Base-by-base conservation (phyloP, 352 stramenopile species). In the Pythium pectinolyticum region DNA sequence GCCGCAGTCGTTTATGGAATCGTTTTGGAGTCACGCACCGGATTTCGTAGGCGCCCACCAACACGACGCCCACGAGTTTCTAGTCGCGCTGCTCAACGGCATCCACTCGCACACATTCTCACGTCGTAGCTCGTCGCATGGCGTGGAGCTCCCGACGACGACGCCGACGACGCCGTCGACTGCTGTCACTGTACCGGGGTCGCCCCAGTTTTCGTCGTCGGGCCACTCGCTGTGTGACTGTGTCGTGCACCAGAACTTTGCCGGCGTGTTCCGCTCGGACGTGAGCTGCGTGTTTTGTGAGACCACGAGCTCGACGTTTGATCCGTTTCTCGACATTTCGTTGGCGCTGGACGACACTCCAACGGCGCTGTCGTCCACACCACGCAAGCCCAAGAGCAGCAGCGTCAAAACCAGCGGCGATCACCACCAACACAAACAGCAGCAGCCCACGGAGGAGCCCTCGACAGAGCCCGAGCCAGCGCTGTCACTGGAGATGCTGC, bases 1-100 rank as follows among this genome's bases (percentile, higher is more conserved):
- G 19, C 75, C 80, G 1, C 79, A 89, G 62, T 76, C 74, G 22
- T 72, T 91, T 11, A 57, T 90, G 24, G 81, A 89, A 55, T 73
- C 75, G 11, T 75, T 86, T 57, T 90, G 75, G 80, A 68, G 58
- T 28, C 78, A 77, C n/a, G 74, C 78, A 25, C 73, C 70, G 5
- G 76, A 70, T 14, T 86, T 89, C 46, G 73, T 87, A 30, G 70
- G 79, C 45, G 74, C 75, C 22, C 71, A 82, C 22, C 85, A 94
- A 58, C 85, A 94, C 37, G 85, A 94, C 61, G 85, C 85, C 24
- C 80, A 90, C 61, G 83, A 91, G 63, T 74, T 94, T 41, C 68
- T 92, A 22, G 76, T 89, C 43, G 70, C 82, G 25, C 54, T 94
- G 20, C 50, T 92, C 20, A 79, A 76, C n/a, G 74, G 74, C 6